Percentiles rank a stretch among this genome's conserved stretches.
Evolutionary conservation across 1,139 yeast genomes (phyloP).

Genomic region (Suhomyces panamericanus): DNA sequence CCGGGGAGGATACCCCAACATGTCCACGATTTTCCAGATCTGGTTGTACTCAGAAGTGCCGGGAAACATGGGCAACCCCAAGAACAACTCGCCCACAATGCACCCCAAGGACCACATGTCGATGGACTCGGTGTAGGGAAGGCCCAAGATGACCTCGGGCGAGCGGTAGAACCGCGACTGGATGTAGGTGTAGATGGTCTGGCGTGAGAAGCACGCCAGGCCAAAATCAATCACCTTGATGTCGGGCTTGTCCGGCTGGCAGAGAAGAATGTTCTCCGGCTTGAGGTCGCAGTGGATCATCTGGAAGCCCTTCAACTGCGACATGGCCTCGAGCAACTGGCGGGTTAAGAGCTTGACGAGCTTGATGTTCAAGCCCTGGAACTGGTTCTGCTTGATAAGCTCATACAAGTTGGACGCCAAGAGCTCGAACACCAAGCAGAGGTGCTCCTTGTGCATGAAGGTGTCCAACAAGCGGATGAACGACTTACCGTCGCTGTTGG

Average conservation of each 20-base stretch:
- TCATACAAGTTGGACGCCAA: constrained; percentile 88
- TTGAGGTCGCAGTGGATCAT: constrained; percentile 95
- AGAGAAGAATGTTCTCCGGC: constrained; percentile 88
- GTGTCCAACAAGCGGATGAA: constrained; percentile 81
- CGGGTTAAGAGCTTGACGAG: constrained; percentile 74
- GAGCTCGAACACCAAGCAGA: constrained; percentile 89
- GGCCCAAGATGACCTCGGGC: constrained; percentile 91
- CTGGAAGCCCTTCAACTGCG: constrained; percentile 77
- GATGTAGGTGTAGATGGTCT: constrained; percentile 88
- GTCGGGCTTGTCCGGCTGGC: constrained; percentile 81
- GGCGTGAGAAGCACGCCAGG: constrained; percentile 89
- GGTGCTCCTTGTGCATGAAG: constrained; percentile 88
- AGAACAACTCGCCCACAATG: constrained; percentile 87
- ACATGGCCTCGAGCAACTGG: constrained; percentile 79
- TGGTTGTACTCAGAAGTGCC: constrained; percentile 95
- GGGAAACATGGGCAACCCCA: constrained; percentile 93
- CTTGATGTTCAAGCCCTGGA: constrained; percentile 83
- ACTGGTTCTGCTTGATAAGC: constrained; percentile 87
- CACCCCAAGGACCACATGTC: constrained; percentile 99
- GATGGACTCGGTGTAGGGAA: constrained; percentile 87
- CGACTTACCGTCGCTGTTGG: constrained; percentile 71
- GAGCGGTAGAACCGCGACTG: constrained; percentile 95
- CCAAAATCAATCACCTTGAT: constrained; percentile 97
- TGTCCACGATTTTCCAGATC: constrained; percentile 75
- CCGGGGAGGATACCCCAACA: constrained; percentile 84